Evolutionary conservation across 768 basidiomycete species (phyloP).

Genomic region (Phlebiopsis gigantea): DNA sequence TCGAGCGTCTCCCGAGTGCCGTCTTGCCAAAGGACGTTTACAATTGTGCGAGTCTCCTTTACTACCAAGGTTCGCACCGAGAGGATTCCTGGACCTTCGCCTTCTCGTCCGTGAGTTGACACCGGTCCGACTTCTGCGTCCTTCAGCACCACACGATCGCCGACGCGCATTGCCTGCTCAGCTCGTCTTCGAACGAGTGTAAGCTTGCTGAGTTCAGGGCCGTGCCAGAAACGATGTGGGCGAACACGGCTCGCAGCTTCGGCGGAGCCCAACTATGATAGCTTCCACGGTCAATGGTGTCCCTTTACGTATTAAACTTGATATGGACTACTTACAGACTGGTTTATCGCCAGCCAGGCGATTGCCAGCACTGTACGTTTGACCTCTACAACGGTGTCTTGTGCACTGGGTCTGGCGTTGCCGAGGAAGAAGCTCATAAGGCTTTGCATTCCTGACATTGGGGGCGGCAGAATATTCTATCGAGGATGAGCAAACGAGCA

Average conservation of each 20-base stretch:
- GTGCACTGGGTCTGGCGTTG: slow-evolving; percentile 34
- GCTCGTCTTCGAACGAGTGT: slow-evolving; percentile 56
- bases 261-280: slow-evolving; percentile 56
- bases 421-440: slow-evolving; percentile 43
- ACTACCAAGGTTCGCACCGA: slow-evolving; percentile 58
- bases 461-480: slow-evolving; percentile 60
- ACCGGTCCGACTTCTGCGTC: slow-evolving; percentile 40
- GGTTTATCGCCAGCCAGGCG: slow-evolving; percentile 85
- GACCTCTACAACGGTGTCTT: slow-evolving; percentile 66
- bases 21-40: slow-evolving; percentile 85
- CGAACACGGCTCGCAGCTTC: slow-evolving; percentile 54
- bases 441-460: slow-evolving; percentile 38
- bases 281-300: too few relatives aligned
- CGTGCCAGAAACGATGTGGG: slow-evolving; percentile 74
- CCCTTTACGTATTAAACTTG: not conserved
- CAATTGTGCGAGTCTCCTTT: slow-evolving; percentile 61
- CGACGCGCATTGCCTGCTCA: slow-evolving; percentile 63
- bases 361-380: slow-evolving; percentile 76
- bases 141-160: slow-evolving; percentile 65
- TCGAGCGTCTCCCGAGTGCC: slow-evolving; percentile 59
- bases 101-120: slow-evolving; percentile 57
- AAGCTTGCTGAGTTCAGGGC: slow-evolving; percentile 56
- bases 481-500: slow-evolving; percentile 1
- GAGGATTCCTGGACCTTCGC: slow-evolving; percentile 40
- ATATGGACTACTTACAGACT: slow-evolving; percentile 48